A percentile compares a stretch with the other conserved stretches of the same genome.
These are phyloP conservation scores for Bruguiera gymnorhiza DNA, from an alignment of 345 rosid genomes.

Conservation along the genomic window DNA sequence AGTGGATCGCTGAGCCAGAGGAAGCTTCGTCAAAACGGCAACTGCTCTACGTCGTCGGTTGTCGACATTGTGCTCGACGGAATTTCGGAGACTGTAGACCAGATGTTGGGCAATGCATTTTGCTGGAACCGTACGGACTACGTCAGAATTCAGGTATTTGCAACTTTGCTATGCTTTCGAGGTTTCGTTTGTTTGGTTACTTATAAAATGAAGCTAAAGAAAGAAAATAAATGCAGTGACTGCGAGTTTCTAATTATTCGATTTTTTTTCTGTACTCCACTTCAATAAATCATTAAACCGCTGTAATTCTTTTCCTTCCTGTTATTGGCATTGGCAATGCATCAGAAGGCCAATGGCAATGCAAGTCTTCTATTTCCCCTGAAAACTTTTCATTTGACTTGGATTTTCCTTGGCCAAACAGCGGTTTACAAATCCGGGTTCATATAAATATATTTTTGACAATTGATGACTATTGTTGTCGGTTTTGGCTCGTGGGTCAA, in stretches of 20 bases:
- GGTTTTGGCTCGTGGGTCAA: background rate
- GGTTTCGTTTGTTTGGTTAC: constrained; percentile 17
- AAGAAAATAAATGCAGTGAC: background rate
- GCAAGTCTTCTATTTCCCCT: no score
- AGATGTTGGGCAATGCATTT: constrained; percentile 92
- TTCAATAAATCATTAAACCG: no score
- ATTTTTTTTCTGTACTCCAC: no score
- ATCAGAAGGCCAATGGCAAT: no score
- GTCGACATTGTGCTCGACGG: constrained; percentile 84
- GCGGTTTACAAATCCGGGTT: no score
- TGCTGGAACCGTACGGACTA: constrained; percentile 89
- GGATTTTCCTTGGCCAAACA: no score
- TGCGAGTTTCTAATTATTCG: background rate
- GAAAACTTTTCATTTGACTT: no score
- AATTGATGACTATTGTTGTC: no score
- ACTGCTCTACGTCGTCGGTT: constrained; percentile 66
- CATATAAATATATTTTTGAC: no score
- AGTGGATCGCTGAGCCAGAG: constrained; percentile 24
- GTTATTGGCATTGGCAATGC: no score
- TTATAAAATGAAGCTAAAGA: constrained; percentile 3
- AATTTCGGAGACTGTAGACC: constrained; percentile 89
- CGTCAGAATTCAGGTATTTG: constrained; percentile 86
- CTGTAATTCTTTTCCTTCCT: no score
- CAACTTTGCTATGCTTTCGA: background rate
- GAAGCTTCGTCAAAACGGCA: constrained; percentile 44